A percentile compares a stretch with the other conserved stretches of the same genome.
These are phyloP conservation scores for Plectosphaerella cucumerina DNA, from an alignment of 2,329 filamentous ascomycete genomes.

Conservation along the genomic window DNA sequence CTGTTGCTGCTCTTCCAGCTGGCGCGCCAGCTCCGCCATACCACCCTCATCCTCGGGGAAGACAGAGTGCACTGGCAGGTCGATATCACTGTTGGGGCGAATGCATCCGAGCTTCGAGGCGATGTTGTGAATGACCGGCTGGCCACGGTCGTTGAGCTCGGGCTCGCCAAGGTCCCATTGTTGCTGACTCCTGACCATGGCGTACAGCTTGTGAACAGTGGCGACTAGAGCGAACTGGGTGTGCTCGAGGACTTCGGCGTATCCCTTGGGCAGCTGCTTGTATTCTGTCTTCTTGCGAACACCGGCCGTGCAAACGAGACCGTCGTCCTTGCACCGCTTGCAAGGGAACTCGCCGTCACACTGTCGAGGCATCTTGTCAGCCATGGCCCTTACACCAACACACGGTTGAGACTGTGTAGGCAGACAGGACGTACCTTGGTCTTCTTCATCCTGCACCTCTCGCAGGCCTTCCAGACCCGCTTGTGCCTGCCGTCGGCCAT, in stretches of 20 bases:
- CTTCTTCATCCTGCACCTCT: constrained; percentile 66
- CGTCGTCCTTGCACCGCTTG: constrained; percentile 63
- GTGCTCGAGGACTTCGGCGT: constrained; percentile 62
- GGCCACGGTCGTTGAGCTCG: constrained; percentile 57
- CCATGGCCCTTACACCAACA: background rate
- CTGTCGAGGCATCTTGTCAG: constrained; percentile 26
- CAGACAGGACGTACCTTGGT: constrained; percentile 47
- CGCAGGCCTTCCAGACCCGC: constrained; percentile 63
- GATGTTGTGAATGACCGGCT: constrained; percentile 63
- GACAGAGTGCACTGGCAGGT: constrained; percentile 52
- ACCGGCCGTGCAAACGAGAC: constrained; percentile 59
- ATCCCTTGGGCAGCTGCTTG: constrained; percentile 61
- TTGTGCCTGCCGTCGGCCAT: constrained; percentile 55
- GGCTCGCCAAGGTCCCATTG: constrained; percentile 60
- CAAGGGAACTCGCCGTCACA: constrained; percentile 64
- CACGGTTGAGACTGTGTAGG: background rate
- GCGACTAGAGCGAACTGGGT: constrained; percentile 61
- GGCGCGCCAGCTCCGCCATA: constrained; percentile 50
- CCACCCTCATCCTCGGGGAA: constrained; percentile 60
- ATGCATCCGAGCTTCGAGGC: constrained; percentile 61
- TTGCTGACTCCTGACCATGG: constrained; percentile 56
- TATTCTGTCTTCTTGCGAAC: constrained; percentile 65
- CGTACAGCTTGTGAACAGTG: constrained; percentile 62
- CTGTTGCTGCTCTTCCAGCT: constrained; percentile 46
- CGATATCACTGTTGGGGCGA: constrained; percentile 56